A percentile compares a stretch with the other conserved stretches of the same genome.
Conservation (phyloP, 306 rosid species). For the Quercus ilex region DNA sequence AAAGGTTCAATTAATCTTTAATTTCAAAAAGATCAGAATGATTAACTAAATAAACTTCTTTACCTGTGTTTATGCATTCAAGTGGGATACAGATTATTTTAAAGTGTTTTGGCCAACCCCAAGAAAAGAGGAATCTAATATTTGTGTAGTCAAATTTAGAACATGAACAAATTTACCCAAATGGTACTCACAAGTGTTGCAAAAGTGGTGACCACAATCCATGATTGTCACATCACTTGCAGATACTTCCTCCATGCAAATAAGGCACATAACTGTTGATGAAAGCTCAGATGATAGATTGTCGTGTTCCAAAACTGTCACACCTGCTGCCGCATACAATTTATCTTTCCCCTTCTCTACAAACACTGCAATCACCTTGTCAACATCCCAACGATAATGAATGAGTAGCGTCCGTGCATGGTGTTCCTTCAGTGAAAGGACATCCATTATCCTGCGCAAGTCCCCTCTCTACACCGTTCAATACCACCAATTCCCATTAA, state of each 20-base stretch:
- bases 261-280: constrained; percentile 16
- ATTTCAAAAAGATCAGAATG: neutral
- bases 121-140: neutral
- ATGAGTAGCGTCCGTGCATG: constrained; percentile 38
- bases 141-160: neutral
- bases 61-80: too few relatives aligned
- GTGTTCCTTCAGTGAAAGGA: constrained; percentile 36
- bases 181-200: constrained; percentile 32
- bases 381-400: constrained; percentile 43
- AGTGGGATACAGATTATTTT: neutral
- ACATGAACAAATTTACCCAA: neutral
- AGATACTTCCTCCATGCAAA: constrained; percentile 33
- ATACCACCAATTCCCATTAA: neutral
- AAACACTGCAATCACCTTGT: constrained; percentile 26
- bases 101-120: neutral
- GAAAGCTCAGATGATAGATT: neutral
- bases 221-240: constrained; percentile 11
- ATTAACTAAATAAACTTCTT: neutral
- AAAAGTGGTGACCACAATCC: constrained; percentile 39
- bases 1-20: neutral
- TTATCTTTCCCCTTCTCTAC: constrained; percentile 34
- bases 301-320: constrained; percentile 15
- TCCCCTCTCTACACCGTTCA: constrained; percentile 27
- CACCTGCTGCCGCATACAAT: constrained; percentile 34
- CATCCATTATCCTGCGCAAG: constrained; percentile 32